Base-by-base conservation (phyloP, 2,329 filamentous ascomycete species). In the Microsporum ferrugineum region DNA sequence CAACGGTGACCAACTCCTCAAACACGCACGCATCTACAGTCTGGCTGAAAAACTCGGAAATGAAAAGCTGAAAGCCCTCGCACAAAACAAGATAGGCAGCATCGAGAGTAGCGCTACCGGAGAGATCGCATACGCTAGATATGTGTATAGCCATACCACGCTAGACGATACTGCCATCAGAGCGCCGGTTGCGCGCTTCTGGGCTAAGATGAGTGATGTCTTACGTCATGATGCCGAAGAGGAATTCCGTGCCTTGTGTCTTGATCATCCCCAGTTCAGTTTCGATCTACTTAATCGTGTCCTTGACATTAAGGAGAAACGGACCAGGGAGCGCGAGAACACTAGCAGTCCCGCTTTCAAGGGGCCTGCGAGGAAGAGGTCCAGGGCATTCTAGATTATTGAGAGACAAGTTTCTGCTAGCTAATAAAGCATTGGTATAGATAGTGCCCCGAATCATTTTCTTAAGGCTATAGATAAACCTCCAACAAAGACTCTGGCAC, bases 111-210 rank as follows among this genome's bases (percentile, higher is more conserved):
- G 88, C 0, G 89, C 90, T 39, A 87, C 87, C 76, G 91, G 90
- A 73, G 91, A 96, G 79, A 91, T 96, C 70, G 84, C 86, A 31
- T 96, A 96, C 74, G 91, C 91, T 6, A 85, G 90, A 72, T 96
- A 91, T 76, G 88, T 95, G 36, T 96, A 96, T 78, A 84, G 84
- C 63, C 84, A 89, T 75, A 94, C 88, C 8, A 74, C 76, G 60
- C 75, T 80, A 57, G 84, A 88, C 63, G 89, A 95, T 73, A 77
- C 75, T 10, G 83, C 83, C 2, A 89, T 95, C 68, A 85, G 91
- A 67, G 88, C 84, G 65, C 90, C 91, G 0, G 85, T 96, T 58
- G 90, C 89, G n/a, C 87, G 86, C 60, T 95, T 95, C 79, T 96
- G 91, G 91, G 90, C 90, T 4, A 87, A 83, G 55, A 81, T 88